Percentiles rank a stretch among this genome's conserved stretches.
phyloP scores from a whole-genome alignment of 2,329 filamentous ascomycete genomes.

The Diaporthe australafricana region DNA sequence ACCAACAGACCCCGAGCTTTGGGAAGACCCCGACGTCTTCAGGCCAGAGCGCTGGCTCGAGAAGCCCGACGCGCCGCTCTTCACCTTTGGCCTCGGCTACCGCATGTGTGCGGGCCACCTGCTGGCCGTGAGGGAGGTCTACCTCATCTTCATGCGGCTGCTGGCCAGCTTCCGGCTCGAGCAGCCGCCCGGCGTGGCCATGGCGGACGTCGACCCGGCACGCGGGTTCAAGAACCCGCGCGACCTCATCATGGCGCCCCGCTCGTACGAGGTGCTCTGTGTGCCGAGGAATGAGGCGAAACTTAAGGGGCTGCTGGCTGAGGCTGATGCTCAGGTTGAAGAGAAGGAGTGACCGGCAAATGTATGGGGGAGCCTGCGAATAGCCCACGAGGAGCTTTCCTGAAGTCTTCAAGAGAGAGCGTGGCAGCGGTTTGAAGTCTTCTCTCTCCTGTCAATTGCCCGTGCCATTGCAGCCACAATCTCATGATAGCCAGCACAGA shows the following conservation, averaged over 20 bases:
- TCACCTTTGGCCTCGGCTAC: constrained; percentile 64
- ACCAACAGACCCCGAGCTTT: constrained; percentile 64
- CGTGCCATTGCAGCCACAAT: too few species aligned
- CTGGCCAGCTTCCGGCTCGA: constrained; percentile 62
- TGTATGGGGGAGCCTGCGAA: neutral
- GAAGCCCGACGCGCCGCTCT: constrained; percentile 57
- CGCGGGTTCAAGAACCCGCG: constrained; percentile 32
- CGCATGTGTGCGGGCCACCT: constrained; percentile 67
- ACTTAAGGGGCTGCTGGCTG: constrained; percentile 3
- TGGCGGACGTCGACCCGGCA: constrained; percentile 27
- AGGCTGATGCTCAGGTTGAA: neutral
- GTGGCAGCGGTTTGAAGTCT: too few species aligned
- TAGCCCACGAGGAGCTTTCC: neutral
- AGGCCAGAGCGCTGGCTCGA: constrained; percentile 59
- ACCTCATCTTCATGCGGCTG: constrained; percentile 62
- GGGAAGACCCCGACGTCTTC: constrained; percentile 73
- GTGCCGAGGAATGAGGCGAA: constrained; percentile 35
- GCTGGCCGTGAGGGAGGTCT: constrained; percentile 65
- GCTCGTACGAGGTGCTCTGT: constrained; percentile 29
- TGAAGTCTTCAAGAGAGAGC: too few species aligned
- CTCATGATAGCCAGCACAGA: too few species aligned
- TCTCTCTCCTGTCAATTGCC: too few species aligned
- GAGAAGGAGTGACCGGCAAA: neutral
- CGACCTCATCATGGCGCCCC: constrained; percentile 31
- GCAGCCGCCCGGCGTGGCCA: constrained; percentile 26